phyloP scores from a whole-genome alignment of 2,329 filamentous ascomycete genomes.

The Zalaria sp. region DNA sequence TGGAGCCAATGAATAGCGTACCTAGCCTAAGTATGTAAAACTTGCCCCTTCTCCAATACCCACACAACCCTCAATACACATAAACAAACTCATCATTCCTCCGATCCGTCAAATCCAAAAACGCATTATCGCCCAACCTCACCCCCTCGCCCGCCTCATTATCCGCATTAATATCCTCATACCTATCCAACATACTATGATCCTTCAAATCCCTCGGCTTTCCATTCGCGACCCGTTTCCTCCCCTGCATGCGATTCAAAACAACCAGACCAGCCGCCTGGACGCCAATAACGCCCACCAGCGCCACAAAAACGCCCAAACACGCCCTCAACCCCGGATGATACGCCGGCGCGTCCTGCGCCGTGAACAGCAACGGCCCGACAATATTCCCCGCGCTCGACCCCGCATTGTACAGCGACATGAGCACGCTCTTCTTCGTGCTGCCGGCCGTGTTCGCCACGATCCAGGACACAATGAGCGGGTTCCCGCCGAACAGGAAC shows the following conservation, averaged over 20 bases:
- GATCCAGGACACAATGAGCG: conserved; percentile 54
- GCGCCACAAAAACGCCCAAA: background rate
- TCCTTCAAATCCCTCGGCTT: background rate
- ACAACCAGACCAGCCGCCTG: background rate
- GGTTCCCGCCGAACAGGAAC: conserved; percentile 52
- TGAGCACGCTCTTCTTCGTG: conserved; percentile 30
- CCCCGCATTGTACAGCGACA: conserved; percentile 25
- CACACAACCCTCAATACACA: background rate
- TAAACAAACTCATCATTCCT: background rate
- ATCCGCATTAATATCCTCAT: background rate
- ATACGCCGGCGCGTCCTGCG: background rate
- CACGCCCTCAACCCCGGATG: background rate
- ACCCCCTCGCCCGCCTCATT: background rate
- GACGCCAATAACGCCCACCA: background rate
- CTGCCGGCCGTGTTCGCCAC: conserved; percentile 42
- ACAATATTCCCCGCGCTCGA: conserved; percentile 20
- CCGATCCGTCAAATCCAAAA: background rate
- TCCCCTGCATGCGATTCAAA: background rate
- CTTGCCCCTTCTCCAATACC: too few species aligned
- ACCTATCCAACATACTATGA: background rate
- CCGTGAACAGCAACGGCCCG: conserved; percentile 1
- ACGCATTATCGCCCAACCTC: background rate
- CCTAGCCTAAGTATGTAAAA: too few species aligned
- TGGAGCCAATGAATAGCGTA: too few species aligned
- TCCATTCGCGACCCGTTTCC: background rate